Conservation (phyloP, 148 eudicot genomes). For the Silene conica region DNA sequence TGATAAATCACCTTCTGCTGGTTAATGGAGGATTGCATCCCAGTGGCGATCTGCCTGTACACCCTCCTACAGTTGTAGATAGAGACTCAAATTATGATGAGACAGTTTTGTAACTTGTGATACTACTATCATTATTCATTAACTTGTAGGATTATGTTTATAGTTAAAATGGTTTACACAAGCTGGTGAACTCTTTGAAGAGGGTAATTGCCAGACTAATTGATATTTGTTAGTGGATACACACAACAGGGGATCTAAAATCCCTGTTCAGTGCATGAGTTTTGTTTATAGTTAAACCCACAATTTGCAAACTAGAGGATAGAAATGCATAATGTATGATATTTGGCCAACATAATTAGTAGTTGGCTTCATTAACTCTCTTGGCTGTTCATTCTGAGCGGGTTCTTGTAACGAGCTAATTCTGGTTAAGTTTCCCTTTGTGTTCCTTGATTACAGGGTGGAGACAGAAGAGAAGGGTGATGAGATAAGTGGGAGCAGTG, state of each 20-base stretch:
- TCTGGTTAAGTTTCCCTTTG: neutral
- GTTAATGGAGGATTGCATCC: neutral
- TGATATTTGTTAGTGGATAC: too few species aligned
- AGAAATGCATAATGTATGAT: neutral
- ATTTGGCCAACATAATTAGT: too few species aligned
- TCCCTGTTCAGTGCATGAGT: neutral
- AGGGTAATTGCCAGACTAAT: too few species aligned
- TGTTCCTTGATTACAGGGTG: conserved; percentile 30
- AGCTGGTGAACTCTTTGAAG: too few species aligned
- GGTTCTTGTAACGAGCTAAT: neutral
- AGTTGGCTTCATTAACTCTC: neutral
- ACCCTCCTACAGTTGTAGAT: neutral
- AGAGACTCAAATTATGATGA: neutral
- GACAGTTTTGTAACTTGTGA: neutral
- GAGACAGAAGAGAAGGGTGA: conserved; percentile 41
- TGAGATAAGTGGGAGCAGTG: conserved; percentile 7
- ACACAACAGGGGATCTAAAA: too few species aligned
- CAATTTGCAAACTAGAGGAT: too few species aligned
- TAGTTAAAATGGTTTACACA: too few species aligned
- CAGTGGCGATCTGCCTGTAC: neutral
- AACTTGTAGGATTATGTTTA: neutral
- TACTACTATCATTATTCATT: neutral
- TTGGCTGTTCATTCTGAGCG: neutral
- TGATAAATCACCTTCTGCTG: neutral
- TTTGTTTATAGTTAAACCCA: neutral